Evolutionary conservation across 352 stramenopile species (phyloP).

Genomic region (Pythium biforme): DNA sequence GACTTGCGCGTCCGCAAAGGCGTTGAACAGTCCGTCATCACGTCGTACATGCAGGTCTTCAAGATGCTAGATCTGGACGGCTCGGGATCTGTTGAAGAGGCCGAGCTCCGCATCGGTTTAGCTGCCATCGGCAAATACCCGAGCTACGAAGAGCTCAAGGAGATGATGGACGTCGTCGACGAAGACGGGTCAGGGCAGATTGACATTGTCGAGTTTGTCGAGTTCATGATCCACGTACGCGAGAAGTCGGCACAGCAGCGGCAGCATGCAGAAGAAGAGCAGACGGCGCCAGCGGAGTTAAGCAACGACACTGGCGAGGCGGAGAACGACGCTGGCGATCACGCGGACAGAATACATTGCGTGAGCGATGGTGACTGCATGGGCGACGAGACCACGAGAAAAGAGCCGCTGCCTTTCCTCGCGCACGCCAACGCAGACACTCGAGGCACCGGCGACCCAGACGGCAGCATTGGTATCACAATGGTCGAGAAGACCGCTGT

Average conservation of each 20-base stretch:
- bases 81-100: slow-evolving; percentile 83
- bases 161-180: slow-evolving; percentile 86
- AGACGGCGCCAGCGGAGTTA: background rate
- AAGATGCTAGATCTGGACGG: slow-evolving; percentile 79
- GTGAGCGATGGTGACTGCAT: slow-evolving; percentile 17
- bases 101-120: slow-evolving; percentile 76
- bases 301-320: background rate
- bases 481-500: slow-evolving; percentile 14
- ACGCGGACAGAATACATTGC: slow-evolving; percentile 20
- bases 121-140: slow-evolving; percentile 81
- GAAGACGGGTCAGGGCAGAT: slow-evolving; percentile 86
- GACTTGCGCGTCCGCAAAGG: slow-evolving; percentile 51
- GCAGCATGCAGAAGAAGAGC: slow-evolving; percentile 7
- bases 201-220: slow-evolving; percentile 84
- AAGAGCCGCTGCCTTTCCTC: slow-evolving; percentile 3
- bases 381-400: slow-evolving; percentile 9
- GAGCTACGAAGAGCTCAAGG: slow-evolving; percentile 74
- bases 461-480: background rate
- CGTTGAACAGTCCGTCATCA: slow-evolving; percentile 45
- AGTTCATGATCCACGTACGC: slow-evolving; percentile 84
- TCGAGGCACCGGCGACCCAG: background rate
- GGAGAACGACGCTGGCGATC: background rate
- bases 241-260: slow-evolving; percentile 63
- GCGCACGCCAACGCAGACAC: background rate
- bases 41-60: slow-evolving; percentile 85